A percentile compares a stretch with the other conserved stretches of the same genome.
Conservation (phyloP, 495 filamentous ascomycete genomes). For the Lindgomyces ingoldianus region DNA sequence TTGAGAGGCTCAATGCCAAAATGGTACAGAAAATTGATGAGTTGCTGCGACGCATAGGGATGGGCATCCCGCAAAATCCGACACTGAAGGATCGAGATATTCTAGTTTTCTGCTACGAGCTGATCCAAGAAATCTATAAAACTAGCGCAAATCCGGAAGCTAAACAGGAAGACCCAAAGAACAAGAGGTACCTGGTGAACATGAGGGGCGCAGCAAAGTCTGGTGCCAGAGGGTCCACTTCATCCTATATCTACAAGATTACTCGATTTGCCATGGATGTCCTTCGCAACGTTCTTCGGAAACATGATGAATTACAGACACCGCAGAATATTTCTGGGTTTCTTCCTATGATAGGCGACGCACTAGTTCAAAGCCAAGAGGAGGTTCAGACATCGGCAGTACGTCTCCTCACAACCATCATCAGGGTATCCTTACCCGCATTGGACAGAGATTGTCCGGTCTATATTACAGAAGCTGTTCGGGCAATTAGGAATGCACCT, state of each 20-base stretch:
- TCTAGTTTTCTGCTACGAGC: constrained; percentile 89
- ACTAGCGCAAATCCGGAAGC: constrained; percentile 45
- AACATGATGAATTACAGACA: constrained; percentile 76
- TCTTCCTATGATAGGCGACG: constrained; percentile 83
- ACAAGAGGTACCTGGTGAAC: constrained; percentile 73
- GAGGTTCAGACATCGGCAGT: constrained; percentile 86
- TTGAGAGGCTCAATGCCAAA: constrained; percentile 76
- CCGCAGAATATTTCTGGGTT: constrained; percentile 78
- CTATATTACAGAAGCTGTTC: constrained; percentile 80
- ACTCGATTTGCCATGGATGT: constrained; percentile 84
- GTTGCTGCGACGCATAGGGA: constrained; percentile 76
- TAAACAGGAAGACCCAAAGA: constrained; percentile 54
- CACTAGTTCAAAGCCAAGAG: constrained; percentile 77
- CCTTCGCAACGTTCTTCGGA: constrained; percentile 75
- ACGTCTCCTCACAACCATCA: constrained; percentile 77
- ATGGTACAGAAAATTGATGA: constrained; percentile 89
- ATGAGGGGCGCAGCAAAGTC: constrained; percentile 70
- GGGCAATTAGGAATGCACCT: constrained; percentile 71
- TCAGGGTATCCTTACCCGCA: constrained; percentile 74
- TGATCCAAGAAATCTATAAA: constrained; percentile 82
- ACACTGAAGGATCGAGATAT: constrained; percentile 73
- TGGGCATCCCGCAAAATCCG: constrained; percentile 78
- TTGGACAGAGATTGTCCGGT: constrained; percentile 69
- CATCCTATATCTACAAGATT: constrained; percentile 79
- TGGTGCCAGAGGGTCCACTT: constrained; percentile 63